phyloP scores from a whole-genome alignment of 257 asterid species.

The Solanum piurae region DNA sequence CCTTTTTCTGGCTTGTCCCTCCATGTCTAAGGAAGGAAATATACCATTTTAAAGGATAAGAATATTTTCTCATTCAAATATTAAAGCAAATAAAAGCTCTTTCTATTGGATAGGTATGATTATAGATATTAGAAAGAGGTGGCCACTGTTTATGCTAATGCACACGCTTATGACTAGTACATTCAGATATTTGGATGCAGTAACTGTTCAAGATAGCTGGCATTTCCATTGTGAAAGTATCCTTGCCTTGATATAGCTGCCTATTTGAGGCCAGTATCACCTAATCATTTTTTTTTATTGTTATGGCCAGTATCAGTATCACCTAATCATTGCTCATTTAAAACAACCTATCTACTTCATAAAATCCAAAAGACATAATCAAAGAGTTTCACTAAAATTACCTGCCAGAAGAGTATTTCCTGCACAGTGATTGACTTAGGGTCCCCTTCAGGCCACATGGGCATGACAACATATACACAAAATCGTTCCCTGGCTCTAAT shows the following conservation, averaged over 20 bases:
- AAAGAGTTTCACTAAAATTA: slow-evolving; percentile 1
- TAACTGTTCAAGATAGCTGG: not conserved
- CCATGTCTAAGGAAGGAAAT: not conserved
- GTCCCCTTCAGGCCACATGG: slow-evolving; percentile 98
- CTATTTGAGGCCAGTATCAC: not conserved
- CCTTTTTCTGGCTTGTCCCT: not conserved
- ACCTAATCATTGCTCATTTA: not conserved
- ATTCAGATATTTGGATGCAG: not conserved
- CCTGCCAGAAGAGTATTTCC: slow-evolving; percentile 98
- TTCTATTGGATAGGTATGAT: not conserved
- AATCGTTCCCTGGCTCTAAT: slow-evolving; percentile 72
- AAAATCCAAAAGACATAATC: not conserved
- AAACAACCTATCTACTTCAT: not conserved
- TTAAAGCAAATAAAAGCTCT: not conserved
- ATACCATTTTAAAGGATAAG: not conserved
- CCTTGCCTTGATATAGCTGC: not conserved
- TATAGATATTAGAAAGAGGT: not conserved
- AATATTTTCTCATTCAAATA: not conserved
- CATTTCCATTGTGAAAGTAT: not conserved
- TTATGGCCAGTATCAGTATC: not conserved
- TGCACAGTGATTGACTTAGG: slow-evolving; percentile 66
- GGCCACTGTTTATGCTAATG: not conserved
- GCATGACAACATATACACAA: slow-evolving; percentile 64
- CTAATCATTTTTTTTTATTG: not conserved
- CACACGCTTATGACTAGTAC: not conserved